Evolutionary conservation across 139 green algal genomes (phyloP), one percentile per base, ranked within the genome.

Genomic region (Chlorella sorokiniana): DNA sequence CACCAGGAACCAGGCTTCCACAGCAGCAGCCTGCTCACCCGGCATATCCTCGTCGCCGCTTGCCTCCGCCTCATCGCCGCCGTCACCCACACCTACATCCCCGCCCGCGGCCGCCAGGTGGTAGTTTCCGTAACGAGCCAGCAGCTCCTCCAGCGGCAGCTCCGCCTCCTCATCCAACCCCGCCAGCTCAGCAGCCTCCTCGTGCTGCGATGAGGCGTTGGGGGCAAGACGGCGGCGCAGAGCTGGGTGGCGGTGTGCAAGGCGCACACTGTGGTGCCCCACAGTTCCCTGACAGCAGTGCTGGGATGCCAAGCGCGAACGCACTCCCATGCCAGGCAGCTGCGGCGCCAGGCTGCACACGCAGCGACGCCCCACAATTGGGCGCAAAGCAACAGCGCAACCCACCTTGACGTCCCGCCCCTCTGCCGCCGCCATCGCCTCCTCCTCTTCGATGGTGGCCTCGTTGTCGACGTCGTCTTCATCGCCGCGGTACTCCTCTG

Each of bases 81-180:
- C 85, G 9, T 80, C 81, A 27, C 82, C 83, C 14, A 86, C 83
- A 8, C 84, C 76, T 35, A 83, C 79, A n/a, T 83, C 78, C 31
- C 86, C 67, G 11, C 52, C 85, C 48, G 72, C 86, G 8, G 72
- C 82, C 25, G n/a, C 69, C 37, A 86, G 38, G 31, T 88, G 27
- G 73, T 79, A 79, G 73, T 79, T 79, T 40, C 91, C 88, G 77
- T 94, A 98, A 33, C 54, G 59, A 0, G 87, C 87, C 80, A 98
- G 84, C 79, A 98, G 81, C 89, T 96, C 74, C 78, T 98, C 95
- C 8, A 98, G 68, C 3, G 96, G 90, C 83, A 99, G 75, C 37
- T 98, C 91, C 0, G 88, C 89, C 70, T 99, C 96, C 14, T 86
- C 87, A 37, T 88, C 88, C 75, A 99, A 85, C 1, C 73, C 95